Evolutionary conservation across 768 basidiomycete genomes (phyloP), one percentile per base, ranked within the genome.

Genomic region (Leucogyrophana mollusca): DNA sequence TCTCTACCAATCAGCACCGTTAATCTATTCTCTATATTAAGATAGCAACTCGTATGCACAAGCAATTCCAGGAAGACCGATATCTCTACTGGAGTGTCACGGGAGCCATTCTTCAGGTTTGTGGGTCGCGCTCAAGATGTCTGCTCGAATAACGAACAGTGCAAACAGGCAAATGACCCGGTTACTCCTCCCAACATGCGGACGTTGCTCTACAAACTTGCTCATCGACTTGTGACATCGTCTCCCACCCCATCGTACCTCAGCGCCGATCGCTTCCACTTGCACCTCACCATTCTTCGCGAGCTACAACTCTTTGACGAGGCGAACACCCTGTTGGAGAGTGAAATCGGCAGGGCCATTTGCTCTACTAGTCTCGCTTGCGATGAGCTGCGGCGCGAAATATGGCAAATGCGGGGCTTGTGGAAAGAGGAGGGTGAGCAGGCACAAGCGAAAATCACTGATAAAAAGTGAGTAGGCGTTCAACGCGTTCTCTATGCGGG

Each of bases 41-140:
- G 90, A 74, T 90, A 46, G 82, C 90, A 17, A 85, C 85, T 4
- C 84, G 81, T 58, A 81, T 93, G 80, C 77, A 84, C 71, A 92
- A 89, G 59, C 82, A 85, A 55, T 93, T 92, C 60, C 86, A 86
- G 48, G 82, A 87, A 25, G 85, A 88, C 44, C 76, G 85, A 34
- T 91, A 87, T 59, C 63, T 91, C 32, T 92, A 86, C 59, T 94
- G 91, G 91, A 84, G 78, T 52, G 78, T 87, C 27, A 87, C 88
- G 57, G 80, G 87, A 49, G 81, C 87, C 9, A 73, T 90, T 39
- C 79, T 93, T 14, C 91, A 94, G 78, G 88, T 86, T 22, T 38
- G 48, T 50, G 47, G 49, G 25, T 38, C 30, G 11, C 38, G 17
- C 33, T n/a, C 10, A 4, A 34, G n/a, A 34, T 16, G 49, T 44